Base-by-base conservation (phyloP, 139 green algal genomes). In the Picochlorum sp. region DNA sequence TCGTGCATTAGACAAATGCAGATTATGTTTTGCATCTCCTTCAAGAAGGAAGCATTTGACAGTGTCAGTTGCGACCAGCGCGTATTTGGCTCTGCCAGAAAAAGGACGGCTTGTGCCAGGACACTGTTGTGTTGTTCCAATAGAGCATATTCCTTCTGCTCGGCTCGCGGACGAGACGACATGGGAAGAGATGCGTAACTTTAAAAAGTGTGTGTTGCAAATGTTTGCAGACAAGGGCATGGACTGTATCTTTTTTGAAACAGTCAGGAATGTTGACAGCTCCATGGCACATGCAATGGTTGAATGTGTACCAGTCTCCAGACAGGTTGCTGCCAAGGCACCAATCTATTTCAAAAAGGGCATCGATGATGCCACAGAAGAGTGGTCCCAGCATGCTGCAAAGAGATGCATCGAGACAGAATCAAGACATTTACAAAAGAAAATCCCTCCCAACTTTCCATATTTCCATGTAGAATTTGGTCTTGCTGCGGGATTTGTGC, bases 151-250 rank as follows among this genome's bases (percentile, higher is more conserved):
- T 26, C 34, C 81, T 15, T 86, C 78, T 49, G 78, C 75, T 1
- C 79, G 88, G 0, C 68, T 79, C 52, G 71, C 81, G 38, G 88
- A 95, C 62, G 92, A 97, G 49, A 76, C 70, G n/a, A 79, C 84
- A 6, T 96, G 84, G 86, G 92, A 83, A 1, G 92, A 98, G 79
- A 72, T 98, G 34, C 86, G 91, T 71, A 98, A 98, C 78, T 98
- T 98, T 81, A 95, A 96, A 49, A 98, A 98, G 83, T 96, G 87
- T 75, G 79, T 98, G 21, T 79, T 98, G 6, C 83, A 86, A 66
- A 95, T 96, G 88, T 85, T 37, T 66, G 56, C 66, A 11, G 24
- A 23, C 30, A 62, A 85, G 70, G 84, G 76, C 59, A 66, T 80
- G 66, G 63, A 82, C 14, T 77, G 85, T 4, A 61, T 97, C 9